Evolutionary conservation across 805 yeast genomes (phyloP).

Genomic region (Metschnikowia reukaufii): DNA sequence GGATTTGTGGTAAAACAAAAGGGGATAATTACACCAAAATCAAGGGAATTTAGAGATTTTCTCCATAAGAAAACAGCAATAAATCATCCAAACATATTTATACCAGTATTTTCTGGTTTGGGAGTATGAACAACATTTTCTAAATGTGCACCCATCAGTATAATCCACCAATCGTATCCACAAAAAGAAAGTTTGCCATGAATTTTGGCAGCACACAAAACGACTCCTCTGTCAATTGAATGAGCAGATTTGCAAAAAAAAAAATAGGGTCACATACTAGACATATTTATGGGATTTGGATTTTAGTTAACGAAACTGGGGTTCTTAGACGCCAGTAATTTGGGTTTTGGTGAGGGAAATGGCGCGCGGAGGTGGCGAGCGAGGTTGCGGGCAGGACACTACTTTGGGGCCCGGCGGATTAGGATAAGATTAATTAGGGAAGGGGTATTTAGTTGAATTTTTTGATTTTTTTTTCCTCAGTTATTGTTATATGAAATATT

Average conservation of each 20-base stretch:
- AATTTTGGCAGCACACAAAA: neutral
- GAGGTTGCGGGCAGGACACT: constrained; percentile 1
- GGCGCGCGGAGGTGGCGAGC: constrained; percentile 11
- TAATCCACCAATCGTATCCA: too few relatives aligned
- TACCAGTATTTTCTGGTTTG: too few relatives aligned
- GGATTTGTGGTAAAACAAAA: neutral
- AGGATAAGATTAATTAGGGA: too few relatives aligned
- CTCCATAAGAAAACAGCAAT: neutral
- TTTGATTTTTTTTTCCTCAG: too few relatives aligned
- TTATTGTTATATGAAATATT: too few relatives aligned
- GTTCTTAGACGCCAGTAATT: neutral
- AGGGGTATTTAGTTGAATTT: too few relatives aligned
- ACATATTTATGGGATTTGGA: constrained; percentile 12
- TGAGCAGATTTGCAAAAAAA: too few relatives aligned
- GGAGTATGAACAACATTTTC: too few relatives aligned
- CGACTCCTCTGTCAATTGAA: neutral
- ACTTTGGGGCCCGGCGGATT: neutral
- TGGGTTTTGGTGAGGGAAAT: neutral
- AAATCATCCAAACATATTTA: too few relatives aligned
- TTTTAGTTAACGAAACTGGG: neutral
- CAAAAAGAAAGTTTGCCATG: too few relatives aligned
- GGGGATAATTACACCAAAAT: neutral
- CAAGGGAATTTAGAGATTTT: neutral
- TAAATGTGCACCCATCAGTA: too few relatives aligned
- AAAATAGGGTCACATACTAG: constrained; percentile 15